Evolutionary conservation across 768 basidiomycete species (phyloP).

Genomic region (Mycena vulgaris): DNA sequence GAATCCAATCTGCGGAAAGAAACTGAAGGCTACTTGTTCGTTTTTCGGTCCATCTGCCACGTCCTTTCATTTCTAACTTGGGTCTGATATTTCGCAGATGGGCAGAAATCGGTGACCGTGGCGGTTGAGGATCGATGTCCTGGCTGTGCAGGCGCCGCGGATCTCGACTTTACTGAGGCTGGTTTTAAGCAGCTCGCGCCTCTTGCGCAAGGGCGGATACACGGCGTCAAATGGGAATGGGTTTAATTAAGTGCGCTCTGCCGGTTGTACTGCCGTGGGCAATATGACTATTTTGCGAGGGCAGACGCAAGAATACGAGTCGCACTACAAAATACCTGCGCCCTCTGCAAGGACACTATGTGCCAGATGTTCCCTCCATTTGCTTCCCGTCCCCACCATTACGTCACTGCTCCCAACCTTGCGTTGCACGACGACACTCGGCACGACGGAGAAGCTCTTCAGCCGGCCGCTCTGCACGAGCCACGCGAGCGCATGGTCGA

Average conservation of each 20-base stretch:
- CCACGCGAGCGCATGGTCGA: slow-evolving; percentile 84
- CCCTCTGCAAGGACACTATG: slow-evolving; percentile 2
- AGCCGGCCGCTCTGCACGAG: slow-evolving; percentile 70
- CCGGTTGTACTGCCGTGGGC: no score
- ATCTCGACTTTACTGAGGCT: slow-evolving; percentile 30
- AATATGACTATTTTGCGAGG: background rate
- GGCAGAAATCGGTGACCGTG: slow-evolving; percentile 15
- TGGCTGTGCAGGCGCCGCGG: slow-evolving; percentile 19
- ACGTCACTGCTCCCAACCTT: background rate
- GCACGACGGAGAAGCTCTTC: slow-evolving; percentile 75
- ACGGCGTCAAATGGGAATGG: slow-evolving; percentile 23
- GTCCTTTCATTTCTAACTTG: background rate
- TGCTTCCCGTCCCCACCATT: background rate
- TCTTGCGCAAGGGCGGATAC: background rate
- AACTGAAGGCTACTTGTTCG: slow-evolving; percentile 40
- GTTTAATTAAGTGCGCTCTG: no score
- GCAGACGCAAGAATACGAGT: no score
- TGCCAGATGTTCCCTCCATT: slow-evolving; percentile 3
- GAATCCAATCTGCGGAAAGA: slow-evolving; percentile 66
- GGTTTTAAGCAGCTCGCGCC: slow-evolving; percentile 28
- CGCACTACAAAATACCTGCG: background rate
- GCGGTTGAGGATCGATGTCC: slow-evolving; percentile 29
- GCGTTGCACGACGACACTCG: slow-evolving; percentile 74
- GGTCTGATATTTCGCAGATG: background rate
- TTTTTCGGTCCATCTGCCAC: background rate